Evolutionary conservation across 192 early-diverging fungal genomes (phyloP).

Genomic region (Coemansia sp.): DNA sequence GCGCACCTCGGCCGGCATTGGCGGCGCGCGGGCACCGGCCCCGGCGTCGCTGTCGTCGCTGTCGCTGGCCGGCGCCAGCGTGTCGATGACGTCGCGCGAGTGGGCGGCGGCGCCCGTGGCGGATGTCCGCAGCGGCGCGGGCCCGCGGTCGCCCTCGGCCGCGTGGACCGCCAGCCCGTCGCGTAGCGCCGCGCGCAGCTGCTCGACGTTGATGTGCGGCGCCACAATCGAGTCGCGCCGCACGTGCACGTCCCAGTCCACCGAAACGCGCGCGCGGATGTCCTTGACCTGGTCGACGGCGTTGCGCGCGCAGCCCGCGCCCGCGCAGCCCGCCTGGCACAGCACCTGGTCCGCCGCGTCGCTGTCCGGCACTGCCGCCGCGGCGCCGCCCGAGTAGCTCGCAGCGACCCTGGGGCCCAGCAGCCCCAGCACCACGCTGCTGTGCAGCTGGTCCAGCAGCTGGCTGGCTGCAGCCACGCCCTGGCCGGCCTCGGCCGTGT

Average conservation of each 20-base stretch:
- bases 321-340: neutral
- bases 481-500: neutral
- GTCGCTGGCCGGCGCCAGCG: constrained; percentile 2
- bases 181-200: constrained; percentile 39
- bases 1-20: constrained; percentile 36
- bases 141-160: neutral
- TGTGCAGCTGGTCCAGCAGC: constrained; percentile 7
- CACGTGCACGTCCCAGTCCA: constrained; percentile 41
- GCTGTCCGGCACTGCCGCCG: neutral
- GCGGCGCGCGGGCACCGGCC: neutral
- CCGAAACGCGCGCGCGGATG: constrained; percentile 44
- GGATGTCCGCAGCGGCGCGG: neutral
- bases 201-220: constrained; percentile 36
- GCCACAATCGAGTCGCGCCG: constrained; percentile 28
- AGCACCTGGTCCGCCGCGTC: constrained; percentile 19
- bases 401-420: constrained; percentile 4
- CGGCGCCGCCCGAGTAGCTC: neutral
- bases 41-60: neutral
- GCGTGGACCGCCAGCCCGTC: constrained; percentile 32
- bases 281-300: constrained; percentile 28
- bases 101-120: neutral
- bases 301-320: neutral
- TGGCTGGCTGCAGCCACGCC: neutral
- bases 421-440: neutral
- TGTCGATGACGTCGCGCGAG: constrained; percentile 5